Conservation (phyloP, 1,284 basidiomycete species). For the Puccinia sorghi region DNA sequence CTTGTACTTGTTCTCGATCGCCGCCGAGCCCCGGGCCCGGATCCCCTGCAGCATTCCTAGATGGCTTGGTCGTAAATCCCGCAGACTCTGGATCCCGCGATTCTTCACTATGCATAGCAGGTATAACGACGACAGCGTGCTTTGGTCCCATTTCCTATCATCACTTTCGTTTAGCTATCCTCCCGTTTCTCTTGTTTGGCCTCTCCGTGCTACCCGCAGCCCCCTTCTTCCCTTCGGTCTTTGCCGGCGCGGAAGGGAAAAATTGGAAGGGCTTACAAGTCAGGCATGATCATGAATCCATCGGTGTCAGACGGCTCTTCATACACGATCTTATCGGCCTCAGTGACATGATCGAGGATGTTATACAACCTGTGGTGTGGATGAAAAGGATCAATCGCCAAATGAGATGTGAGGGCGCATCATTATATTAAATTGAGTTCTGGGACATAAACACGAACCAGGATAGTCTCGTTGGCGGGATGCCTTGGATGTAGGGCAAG, state of each 20-base stretch:
- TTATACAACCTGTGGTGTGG: conserved; percentile 69
- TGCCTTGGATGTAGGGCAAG: conserved; percentile 72
- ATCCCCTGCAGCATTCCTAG: conserved; percentile 72
- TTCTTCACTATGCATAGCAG: conserved; percentile 58
- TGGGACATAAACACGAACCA: conserved; percentile 65
- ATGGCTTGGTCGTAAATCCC: conserved; percentile 67
- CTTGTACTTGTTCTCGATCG: conserved; percentile 68
- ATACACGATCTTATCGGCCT: conserved; percentile 74
- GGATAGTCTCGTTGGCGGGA: conserved; percentile 72
- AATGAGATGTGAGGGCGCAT: background rate
- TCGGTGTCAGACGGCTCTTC: conserved; percentile 63
- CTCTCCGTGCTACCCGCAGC: no score
- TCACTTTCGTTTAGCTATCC: no score
- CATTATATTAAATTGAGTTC: background rate
- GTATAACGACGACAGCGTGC: conserved; percentile 57
- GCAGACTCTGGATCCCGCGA: conserved; percentile 56
- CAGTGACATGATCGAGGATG: conserved; percentile 76
- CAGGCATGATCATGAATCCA: conserved; percentile 81
- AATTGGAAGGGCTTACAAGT: conserved; percentile 63
- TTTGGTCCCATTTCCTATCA: conserved; percentile 57
- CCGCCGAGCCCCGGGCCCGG: conserved; percentile 63
- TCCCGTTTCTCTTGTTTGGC: no score
- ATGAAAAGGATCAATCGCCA: no score
- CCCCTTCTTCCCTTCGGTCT: no score
- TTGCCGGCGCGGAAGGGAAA: no score